phyloP scores from a whole-genome alignment of 139 green algal genomes.

The Closterium sp. region DNA sequence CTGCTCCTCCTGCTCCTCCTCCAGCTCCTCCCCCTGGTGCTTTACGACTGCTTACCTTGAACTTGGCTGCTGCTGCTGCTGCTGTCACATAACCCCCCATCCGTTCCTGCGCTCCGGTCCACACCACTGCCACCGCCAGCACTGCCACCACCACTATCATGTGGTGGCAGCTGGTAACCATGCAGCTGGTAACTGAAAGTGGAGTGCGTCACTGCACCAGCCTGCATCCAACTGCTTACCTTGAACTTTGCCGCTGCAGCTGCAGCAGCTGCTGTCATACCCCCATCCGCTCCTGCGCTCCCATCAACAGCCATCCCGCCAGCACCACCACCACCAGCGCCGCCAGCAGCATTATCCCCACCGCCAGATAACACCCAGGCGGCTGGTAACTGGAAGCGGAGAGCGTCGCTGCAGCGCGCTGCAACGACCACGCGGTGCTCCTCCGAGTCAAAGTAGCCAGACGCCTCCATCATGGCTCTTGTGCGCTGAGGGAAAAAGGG shows the following conservation, averaged over 20 bases:
- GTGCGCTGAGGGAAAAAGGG: neutral
- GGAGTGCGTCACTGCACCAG: neutral
- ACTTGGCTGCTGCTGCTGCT: neutral
- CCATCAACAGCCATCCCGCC: neutral
- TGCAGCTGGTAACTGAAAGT: neutral
- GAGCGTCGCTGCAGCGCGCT: neutral
- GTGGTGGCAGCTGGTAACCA: neutral
- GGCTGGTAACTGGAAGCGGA: conserved; percentile 10
- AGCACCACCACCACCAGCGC: neutral
- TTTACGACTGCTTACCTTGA: neutral
- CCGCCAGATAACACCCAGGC: neutral
- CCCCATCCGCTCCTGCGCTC: neutral
- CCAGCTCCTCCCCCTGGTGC: no score
- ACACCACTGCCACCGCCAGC: neutral
- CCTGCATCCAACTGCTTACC: neutral
- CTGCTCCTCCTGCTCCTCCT: no score
- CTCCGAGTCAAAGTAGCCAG: conserved; percentile 16
- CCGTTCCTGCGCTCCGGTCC: neutral
- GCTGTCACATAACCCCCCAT: neutral
- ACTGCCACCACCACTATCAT: neutral
- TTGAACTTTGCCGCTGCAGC: no score
- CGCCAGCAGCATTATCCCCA: no score
- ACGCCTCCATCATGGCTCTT: neutral
- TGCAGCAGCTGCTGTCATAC: neutral
- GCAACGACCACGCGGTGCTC: conserved; percentile 8